A percentile compares a stretch with the other conserved stretches of the same genome.
Evolutionary conservation across 768 basidiomycete species (phyloP).

Genomic region (Rhodotorula graminis): DNA sequence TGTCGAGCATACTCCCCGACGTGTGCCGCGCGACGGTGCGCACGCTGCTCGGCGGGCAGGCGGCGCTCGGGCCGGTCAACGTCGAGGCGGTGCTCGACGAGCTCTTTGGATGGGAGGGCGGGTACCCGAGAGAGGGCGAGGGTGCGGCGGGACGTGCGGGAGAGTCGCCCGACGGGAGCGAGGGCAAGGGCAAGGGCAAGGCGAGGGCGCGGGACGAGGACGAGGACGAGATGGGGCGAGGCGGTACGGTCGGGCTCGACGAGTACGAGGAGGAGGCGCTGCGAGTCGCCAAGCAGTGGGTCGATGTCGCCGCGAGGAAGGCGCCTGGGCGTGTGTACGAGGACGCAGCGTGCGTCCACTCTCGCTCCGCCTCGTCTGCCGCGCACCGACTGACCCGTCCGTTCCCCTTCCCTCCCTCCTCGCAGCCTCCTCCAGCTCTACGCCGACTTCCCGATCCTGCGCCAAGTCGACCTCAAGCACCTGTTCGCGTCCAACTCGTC

Average conservation of each 20-base stretch:
- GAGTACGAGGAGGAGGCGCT: conserved; percentile 3
- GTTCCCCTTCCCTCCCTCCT: no score
- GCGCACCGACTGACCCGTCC: not conserved
- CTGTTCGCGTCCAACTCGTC: conserved; percentile 5
- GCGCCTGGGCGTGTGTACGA: conserved; percentile 4
- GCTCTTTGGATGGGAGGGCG: conserved; percentile 2
- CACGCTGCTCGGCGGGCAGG: not conserved
- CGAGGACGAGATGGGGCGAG: not conserved
- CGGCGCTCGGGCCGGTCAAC: conserved; percentile 5
- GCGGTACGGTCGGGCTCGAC: not conserved
- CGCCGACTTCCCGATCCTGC: conserved; percentile 26
- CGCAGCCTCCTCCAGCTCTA: conserved; percentile 30
- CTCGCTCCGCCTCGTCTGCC: no score
- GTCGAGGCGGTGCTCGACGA: conserved; percentile 26
- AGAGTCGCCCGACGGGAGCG: not conserved
- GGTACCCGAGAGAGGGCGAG: conserved; percentile 8
- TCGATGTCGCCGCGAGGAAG: not conserved
- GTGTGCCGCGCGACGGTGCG: conserved; percentile 12
- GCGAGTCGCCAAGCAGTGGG: not conserved
- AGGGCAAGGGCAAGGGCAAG: not conserved
- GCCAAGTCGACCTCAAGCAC: conserved; percentile 19
- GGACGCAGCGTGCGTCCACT: conserved; percentile 9
- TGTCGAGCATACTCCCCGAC: conserved; percentile 31
- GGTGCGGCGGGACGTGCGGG: not conserved
- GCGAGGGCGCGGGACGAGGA: not conserved